Percentiles rank a stretch among this genome's conserved stretches.
Conservation (phyloP, 2,329 filamentous ascomycete genomes). For the Fusarium sulawesiense region DNA sequence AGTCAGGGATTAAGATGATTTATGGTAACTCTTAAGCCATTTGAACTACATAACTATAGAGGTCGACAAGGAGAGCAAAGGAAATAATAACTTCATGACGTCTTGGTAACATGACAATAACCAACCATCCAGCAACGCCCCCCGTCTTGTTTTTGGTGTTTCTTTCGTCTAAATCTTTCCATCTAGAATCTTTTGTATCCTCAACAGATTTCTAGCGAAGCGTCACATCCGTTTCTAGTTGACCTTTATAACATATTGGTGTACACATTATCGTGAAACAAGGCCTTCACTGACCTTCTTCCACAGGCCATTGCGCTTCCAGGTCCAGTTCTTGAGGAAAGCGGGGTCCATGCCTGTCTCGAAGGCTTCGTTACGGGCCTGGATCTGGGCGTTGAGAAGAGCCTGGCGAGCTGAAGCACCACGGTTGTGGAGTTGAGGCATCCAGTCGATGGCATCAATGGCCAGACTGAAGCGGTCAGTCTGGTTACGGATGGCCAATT, state of each 20-base stretch:
- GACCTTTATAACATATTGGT: constrained; percentile 1
- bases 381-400: constrained; percentile 73
- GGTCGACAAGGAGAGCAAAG: constrained; percentile 28
- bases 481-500: constrained; percentile 81
- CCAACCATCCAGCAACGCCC: constrained; percentile 38
- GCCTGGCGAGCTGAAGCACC: constrained; percentile 71
- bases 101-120: constrained; percentile 28
- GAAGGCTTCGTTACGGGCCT: constrained; percentile 72
- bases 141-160: constrained; percentile 22
- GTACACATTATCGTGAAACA: constrained; percentile 39
- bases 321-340: constrained; percentile 73
- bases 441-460: constrained; percentile 79
- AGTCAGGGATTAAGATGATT: background rate
- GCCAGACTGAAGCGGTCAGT: constrained; percentile 82
- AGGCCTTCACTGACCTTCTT: constrained; percentile 47
- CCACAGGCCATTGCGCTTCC: constrained; percentile 63
- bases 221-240: constrained; percentile 3
- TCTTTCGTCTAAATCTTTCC: constrained; percentile 30
- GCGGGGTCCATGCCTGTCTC: constrained; percentile 77
- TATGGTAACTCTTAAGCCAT: constrained; percentile 11
- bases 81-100: constrained; percentile 28
- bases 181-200: constrained; percentile 20
- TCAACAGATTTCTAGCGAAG: constrained; percentile 3
- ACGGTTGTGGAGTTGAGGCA: constrained; percentile 71
- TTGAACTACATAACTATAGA: constrained; percentile 31